Conservation (phyloP, 169 alveolate species). For the Eimeria sp. region DNA sequence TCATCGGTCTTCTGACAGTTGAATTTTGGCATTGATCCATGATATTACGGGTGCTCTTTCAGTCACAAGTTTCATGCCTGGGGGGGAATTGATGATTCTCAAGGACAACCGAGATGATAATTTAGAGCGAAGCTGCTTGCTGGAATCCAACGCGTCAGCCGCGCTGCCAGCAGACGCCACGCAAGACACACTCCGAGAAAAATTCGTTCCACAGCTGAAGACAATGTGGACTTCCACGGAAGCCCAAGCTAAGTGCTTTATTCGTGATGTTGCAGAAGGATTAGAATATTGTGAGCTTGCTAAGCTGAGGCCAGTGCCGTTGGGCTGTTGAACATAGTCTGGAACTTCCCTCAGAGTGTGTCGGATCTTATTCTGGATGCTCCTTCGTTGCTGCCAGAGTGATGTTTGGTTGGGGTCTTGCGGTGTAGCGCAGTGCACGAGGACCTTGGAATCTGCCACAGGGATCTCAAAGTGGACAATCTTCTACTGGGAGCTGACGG, state of each 20-base stretch:
- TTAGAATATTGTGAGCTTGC: slow-evolving; percentile 67
- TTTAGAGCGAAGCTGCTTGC: neutral
- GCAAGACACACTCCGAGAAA: slow-evolving; percentile 17
- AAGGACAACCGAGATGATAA: slow-evolving; percentile 27
- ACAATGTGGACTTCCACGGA: slow-evolving; percentile 60
- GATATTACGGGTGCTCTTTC: neutral
- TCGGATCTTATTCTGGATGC: neutral
- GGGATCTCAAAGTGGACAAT: slow-evolving; percentile 84
- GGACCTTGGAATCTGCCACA: slow-evolving; percentile 74
- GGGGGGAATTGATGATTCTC: slow-evolving; percentile 53
- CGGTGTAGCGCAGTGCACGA: slow-evolving; percentile 81
- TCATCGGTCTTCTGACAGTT: neutral
- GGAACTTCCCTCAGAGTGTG: neutral
- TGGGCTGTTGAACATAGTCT: neutral
- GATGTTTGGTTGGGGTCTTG: neutral
- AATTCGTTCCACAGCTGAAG: slow-evolving; percentile 48
- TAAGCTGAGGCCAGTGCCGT: neutral
- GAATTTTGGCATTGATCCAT: neutral
- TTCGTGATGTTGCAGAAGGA: slow-evolving; percentile 82
- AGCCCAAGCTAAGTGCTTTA: slow-evolving; percentile 78
- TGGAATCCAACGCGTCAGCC: slow-evolving; percentile 21
- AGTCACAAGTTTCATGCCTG: slow-evolving; percentile 49
- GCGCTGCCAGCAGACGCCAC: neutral
- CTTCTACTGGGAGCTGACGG: slow-evolving; percentile 82
- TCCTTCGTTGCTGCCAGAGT: neutral